Percentiles rank a stretch among this genome's conserved stretches.
These are phyloP conservation scores for Neurospora sp. DNA, from an alignment of 495 filamentous ascomycete genomes.

Conservation along the genomic window DNA sequence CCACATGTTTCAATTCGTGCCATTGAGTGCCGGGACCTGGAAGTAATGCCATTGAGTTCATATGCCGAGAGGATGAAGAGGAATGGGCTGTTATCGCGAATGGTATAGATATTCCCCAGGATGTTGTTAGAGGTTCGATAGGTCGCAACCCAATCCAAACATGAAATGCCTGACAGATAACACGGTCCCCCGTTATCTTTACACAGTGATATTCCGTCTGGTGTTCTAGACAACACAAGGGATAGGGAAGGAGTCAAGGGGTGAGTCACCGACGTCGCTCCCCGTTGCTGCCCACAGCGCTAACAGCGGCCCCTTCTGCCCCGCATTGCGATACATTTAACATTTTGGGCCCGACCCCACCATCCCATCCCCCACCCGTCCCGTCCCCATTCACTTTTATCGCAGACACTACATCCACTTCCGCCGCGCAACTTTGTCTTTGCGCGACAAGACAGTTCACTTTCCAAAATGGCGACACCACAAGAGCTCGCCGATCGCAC, in stretches of 20 bases:
- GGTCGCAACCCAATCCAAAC: too few species aligned
- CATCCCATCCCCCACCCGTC: conserved; percentile 3
- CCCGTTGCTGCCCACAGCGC: not conserved
- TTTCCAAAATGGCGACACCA: conserved; percentile 22
- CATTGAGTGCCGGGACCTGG: not conserved
- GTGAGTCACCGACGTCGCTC: conserved; percentile 11
- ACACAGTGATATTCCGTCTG: not conserved
- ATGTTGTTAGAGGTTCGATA: too few species aligned
- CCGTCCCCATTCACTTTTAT: conserved; percentile 1
- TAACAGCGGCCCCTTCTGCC: conserved; percentile 10
- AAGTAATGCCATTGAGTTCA: not conserved
- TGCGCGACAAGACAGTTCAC: not conserved
- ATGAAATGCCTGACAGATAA: not conserved
- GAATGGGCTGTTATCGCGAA: not conserved
- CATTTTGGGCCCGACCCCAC: conserved; percentile 4
- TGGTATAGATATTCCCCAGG: not conserved
- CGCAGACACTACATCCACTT: conserved; percentile 1
- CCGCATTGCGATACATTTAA: conserved; percentile 7
- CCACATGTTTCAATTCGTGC: not conserved
- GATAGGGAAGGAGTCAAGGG: not conserved
- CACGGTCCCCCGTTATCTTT: not conserved
- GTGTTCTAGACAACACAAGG: not conserved
- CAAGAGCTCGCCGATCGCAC: conserved; percentile 34
- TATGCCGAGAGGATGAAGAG: not conserved
- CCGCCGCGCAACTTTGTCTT: not conserved